Evolutionary conservation across 768 basidiomycete species (phyloP).

Genomic region (Rhodotorula toruloides): DNA sequence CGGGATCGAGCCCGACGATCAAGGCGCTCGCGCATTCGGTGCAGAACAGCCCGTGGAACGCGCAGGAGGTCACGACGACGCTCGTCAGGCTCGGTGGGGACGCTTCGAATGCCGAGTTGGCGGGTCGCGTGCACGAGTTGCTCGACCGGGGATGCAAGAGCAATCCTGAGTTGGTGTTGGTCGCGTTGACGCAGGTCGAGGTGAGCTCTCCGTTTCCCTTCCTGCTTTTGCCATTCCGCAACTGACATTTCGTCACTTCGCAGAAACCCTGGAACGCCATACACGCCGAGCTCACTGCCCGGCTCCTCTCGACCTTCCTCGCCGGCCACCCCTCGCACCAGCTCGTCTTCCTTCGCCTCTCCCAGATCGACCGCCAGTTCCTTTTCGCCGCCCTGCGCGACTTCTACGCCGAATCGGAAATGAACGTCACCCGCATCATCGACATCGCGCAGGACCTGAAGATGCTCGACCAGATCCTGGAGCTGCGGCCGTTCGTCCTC

Average conservation of each 20-base stretch:
- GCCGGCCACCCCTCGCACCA: slow-evolving; percentile 91
- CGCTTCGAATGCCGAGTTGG: slow-evolving; percentile 51
- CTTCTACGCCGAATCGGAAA: slow-evolving; percentile 83
- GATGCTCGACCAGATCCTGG: slow-evolving; percentile 88
- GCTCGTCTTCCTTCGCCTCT: slow-evolving; percentile 92
- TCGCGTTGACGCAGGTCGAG: slow-evolving; percentile 83
- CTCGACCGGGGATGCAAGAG: slow-evolving; percentile 88
- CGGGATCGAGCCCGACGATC: slow-evolving; percentile 80
- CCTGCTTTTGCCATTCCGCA: neutral
- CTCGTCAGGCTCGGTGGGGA: slow-evolving; percentile 68
- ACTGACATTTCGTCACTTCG: neutral
- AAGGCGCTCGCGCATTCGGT: slow-evolving; percentile 83
- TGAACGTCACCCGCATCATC: slow-evolving; percentile 88
- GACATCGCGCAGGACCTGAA: slow-evolving; percentile 94
- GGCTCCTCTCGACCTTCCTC: slow-evolving; percentile 81
- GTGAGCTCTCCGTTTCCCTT: slow-evolving; percentile 52
- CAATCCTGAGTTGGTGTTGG: slow-evolving; percentile 86
- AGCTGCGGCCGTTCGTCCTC: slow-evolving; percentile 61
- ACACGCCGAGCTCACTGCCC: slow-evolving; percentile 77
- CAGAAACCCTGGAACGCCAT: slow-evolving; percentile 82
- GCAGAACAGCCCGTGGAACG: slow-evolving; percentile 92
- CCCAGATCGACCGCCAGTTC: slow-evolving; percentile 81
- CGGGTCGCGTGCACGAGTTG: slow-evolving; percentile 76
- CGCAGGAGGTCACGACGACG: slow-evolving; percentile 79
- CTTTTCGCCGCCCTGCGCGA: slow-evolving; percentile 82